These are phyloP conservation scores for Kitagawia praeruptora DNA, from an alignment of 129 eudicot genomes.

Conservation along the genomic window DNA sequence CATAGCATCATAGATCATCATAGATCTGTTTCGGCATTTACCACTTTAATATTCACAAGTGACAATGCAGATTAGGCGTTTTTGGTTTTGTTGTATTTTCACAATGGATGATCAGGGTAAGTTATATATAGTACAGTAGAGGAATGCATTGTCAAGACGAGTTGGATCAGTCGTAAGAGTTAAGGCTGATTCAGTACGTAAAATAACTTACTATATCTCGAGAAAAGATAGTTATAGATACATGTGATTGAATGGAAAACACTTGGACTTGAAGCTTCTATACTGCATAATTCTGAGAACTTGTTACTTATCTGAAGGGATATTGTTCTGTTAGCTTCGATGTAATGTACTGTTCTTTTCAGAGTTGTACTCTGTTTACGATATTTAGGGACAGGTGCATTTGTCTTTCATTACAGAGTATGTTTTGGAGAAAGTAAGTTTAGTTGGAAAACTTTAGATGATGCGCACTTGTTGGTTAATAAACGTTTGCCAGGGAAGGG, in stretches of 20 bases:
- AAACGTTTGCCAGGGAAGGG: not conserved
- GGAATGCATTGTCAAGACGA: not conserved
- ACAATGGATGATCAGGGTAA: not conserved
- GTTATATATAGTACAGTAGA: not conserved
- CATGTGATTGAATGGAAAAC: not conserved
- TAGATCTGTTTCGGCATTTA: not conserved
- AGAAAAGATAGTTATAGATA: not conserved
- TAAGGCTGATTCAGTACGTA: not conserved
- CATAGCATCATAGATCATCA: not conserved
- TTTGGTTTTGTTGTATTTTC: not conserved
- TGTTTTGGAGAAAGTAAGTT: not conserved
- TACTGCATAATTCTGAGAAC: not conserved
- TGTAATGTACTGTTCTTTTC: not conserved
- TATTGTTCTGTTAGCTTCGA: not conserved
- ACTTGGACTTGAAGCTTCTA: not conserved
- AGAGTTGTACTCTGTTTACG: not conserved
- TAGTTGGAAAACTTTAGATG: not conserved
- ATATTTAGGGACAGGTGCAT: not conserved
- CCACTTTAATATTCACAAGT: not conserved
- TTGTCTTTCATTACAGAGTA: not conserved
- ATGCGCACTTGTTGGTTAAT: not conserved
- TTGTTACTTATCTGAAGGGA: not conserved
- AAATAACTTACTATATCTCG: not conserved
- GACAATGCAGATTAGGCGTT: not conserved
- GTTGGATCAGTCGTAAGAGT: not conserved